phyloP scores from a whole-genome alignment of 1,284 basidiomycete genomes.

The Ustilago loliicola region DNA sequence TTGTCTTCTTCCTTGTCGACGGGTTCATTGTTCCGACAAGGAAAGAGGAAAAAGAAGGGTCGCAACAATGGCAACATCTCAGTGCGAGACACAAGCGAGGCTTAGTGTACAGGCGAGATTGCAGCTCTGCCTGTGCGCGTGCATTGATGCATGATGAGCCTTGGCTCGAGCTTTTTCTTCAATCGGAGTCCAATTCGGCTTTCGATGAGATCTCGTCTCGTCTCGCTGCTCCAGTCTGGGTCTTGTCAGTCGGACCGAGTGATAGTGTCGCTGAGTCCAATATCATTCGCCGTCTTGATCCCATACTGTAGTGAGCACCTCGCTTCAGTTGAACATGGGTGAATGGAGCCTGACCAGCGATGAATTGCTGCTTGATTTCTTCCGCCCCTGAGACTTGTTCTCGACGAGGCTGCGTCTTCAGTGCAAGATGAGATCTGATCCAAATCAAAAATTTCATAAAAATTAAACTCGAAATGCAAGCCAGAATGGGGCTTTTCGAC shows the following conservation, averaged over 20 bases:
- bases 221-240: not conserved
- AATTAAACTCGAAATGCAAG: constrained; percentile 10
- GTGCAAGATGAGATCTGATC: no score
- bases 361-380: not conserved
- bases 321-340: no score
- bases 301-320: no score
- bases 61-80: not conserved
- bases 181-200: not conserved
- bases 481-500: constrained; percentile 10
- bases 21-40: not conserved
- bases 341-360: no score
- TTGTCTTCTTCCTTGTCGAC: not conserved
- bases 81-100: not conserved
- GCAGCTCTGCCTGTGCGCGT: not conserved
- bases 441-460: no score
- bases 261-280: not conserved
- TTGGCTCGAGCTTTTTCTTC: not conserved
- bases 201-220: not conserved
- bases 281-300: not conserved
- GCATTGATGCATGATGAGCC: not conserved
- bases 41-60: not conserved
- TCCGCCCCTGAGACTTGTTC: not conserved
- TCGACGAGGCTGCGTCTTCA: not conserved
- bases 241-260: not conserved
- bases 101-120: constrained; percentile 3